Evolutionary conservation across 129 eudicot genomes (phyloP), one percentile per base, ranked within the genome.

Genomic region (Tanacetum coccineum): DNA sequence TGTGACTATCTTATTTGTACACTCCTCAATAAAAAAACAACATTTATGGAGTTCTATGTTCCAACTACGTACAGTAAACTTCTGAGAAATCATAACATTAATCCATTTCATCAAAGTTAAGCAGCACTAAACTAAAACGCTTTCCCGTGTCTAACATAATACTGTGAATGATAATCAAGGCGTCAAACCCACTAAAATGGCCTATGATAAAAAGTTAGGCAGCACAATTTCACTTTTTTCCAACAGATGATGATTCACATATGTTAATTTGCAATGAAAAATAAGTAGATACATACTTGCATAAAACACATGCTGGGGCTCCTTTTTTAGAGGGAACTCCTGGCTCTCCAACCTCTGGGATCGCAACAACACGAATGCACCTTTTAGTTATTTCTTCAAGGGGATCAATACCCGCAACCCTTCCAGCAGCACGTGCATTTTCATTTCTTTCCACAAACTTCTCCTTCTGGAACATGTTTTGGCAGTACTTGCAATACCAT

Each of bases 371-470:
- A 8, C 96, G 91, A 28, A 85, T 86, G 69, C 98, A 85, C 39
- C 97, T 82, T 52, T 62, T 80, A 4, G 81, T 74, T 67, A 87
- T 83, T 52, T 87, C 80, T 58, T 77, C 90, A 5, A 87, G 64
- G 3, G 95, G 76, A 78, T 90, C 92, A 60, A 59, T 72, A 28
- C 92, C 95, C 12, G 83, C 68, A 59, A 82, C 75, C 52, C 97
- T 80, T 57, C 97, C 97, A 59, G 97, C 97, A 66, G 97, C 97
- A 26, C 82, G 67, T 9, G 96, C 94, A 83, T 93, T 84, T 22
- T 72, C 80, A 49, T 84, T 83, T 46, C 67, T 78, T 71, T 79
- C 97, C 66, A 82, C 92, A 55, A 70, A 81, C 25, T 84, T 84
- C 60, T 82, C 91, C 74, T 72, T 87, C 51, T 67, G 81, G 21